Evolutionary conservation across 768 basidiomycete genomes (phyloP), one percentile per base, ranked within the genome.

Genomic region (Dacryopinax spathularia): DNA sequence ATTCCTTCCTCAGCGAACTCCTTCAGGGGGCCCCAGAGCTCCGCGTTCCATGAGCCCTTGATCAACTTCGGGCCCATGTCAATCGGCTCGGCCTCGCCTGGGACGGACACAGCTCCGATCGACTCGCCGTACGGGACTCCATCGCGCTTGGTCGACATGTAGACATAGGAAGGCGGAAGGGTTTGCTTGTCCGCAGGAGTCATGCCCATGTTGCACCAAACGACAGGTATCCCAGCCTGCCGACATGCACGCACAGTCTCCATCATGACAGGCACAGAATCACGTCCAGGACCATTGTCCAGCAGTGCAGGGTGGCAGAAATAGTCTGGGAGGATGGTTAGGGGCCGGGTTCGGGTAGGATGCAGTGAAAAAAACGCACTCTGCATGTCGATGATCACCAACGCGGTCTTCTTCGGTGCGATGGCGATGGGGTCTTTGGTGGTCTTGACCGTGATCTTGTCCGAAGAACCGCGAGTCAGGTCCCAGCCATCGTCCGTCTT

Each of bases 181-280:
- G 82, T 85, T 60, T 77, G 73, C 29, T 85, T 75, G 66, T 86
- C 85, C 64, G 80, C 78, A 6, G 82, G 78, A 7, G 84, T 85
- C 22, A 87, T 75, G 29, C 85, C 85, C 85, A 85, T 87, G 69
- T 87, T 87, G 6, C 84, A 78, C 85, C 85, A 87, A 65, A 86
- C 76, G 65, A 85, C 81, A 70, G 82, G 82, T 65, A 80, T 73
- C 43, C 80, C 82, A 12, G 76, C 72, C 34, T 77, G 68, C 43
- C 85, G 76, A 60, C 85, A 72, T 20, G 73, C 69, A 31, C 80
- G 78, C 29, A 86, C 75, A 12, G 76, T 73, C 22, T 79, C 74
- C 70, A 80, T 71, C 41, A 85, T 72, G 1, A 82, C 82, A 61
- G 81, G 76, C 16, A 86, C 81, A 65, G 85, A 85, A 43, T 74